phyloP scores from a whole-genome alignment of 192 early-diverging fungal species.

The Pilaira anomala region DNA sequence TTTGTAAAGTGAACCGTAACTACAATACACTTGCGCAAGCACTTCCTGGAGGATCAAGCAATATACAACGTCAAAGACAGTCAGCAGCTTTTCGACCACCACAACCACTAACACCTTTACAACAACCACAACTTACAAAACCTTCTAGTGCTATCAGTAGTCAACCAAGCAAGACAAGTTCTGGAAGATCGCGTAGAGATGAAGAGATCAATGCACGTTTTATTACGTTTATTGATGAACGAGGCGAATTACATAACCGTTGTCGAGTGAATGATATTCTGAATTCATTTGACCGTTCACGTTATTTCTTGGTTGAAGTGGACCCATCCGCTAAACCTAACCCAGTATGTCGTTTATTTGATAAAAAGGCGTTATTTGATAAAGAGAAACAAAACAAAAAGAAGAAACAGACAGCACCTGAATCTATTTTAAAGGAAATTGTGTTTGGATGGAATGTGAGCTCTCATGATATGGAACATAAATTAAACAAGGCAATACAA shows the following conservation, averaged over 20 bases:
- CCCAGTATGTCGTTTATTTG: constrained; percentile 52
- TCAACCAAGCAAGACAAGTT: not conserved
- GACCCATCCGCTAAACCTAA: constrained; percentile 27
- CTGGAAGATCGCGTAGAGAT: constrained; percentile 41
- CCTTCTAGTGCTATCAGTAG: not conserved
- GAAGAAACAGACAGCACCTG: constrained; percentile 37
- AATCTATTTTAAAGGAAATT: constrained; percentile 43
- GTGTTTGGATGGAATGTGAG: constrained; percentile 52
- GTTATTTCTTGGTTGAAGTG: constrained; percentile 49
- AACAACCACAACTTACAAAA: not conserved
- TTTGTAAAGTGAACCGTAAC: not conserved
- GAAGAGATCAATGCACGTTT: constrained; percentile 49
- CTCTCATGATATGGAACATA: constrained; percentile 48
- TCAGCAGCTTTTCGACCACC: not conserved
- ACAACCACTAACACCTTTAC: not conserved
- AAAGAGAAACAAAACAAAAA: constrained; percentile 48
- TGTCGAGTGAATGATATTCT: constrained; percentile 29
- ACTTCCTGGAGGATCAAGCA: not conserved
- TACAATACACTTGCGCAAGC: constrained; percentile 8
- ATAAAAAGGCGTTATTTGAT: constrained; percentile 49
- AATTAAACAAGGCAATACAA: constrained; percentile 41
- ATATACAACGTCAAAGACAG: constrained; percentile 3
- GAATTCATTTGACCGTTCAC: constrained; percentile 37
- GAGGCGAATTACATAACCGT: constrained; percentile 39
- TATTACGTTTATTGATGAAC: constrained; percentile 42